Base-by-base conservation (phyloP, 2,329 filamentous ascomycete genomes). In the Phialophora expanda region DNA sequence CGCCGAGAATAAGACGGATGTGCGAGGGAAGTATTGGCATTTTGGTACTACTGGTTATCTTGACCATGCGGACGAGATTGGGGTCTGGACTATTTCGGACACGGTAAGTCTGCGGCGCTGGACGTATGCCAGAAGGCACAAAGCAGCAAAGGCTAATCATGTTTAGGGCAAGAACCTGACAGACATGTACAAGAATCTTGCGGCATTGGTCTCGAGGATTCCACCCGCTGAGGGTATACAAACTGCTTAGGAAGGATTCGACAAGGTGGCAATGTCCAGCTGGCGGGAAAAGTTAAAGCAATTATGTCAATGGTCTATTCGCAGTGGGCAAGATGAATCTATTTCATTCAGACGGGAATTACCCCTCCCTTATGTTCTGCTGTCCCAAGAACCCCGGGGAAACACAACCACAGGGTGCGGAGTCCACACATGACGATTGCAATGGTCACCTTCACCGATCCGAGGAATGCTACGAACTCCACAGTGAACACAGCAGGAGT, bases 171-270 rank as follows among this genome's bases (percentile, higher is more conserved):
- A 51, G 48, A 26, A 22, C 7, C 20, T 51, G 22, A 51, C 7
- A 22, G 48, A 51, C 14, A 28, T 51, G 48, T 51, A 24, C 48
- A 28, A 51, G 24, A 51, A 51, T 44, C 48, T 51, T 26, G 48
- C 22, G 20, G 48, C 20, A 6, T 7, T 51, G 48, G 22, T 51
- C 48, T 51, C 48, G 6, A 51, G 48, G 6, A 51, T 51, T 12
- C 48, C 48, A 44, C 48, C 24, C 9, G 48, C 48, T 51, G 22
- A 51, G 9, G 24, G 48, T 28, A 12, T 17, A 51, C 20, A 3
- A 26, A 51, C 17, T 24, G 8, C 24, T 24, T 6, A 9, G 22
- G 14, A 14, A 2, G 4, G 48, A 17, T 22, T 51, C 11, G 48
- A 22, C 14, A 17, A 51, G 46, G 9, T 17, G 9, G 46, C 46